phyloP scores from a whole-genome alignment of 257 asterid genomes.

The Lithospermum erythrorhizon region DNA sequence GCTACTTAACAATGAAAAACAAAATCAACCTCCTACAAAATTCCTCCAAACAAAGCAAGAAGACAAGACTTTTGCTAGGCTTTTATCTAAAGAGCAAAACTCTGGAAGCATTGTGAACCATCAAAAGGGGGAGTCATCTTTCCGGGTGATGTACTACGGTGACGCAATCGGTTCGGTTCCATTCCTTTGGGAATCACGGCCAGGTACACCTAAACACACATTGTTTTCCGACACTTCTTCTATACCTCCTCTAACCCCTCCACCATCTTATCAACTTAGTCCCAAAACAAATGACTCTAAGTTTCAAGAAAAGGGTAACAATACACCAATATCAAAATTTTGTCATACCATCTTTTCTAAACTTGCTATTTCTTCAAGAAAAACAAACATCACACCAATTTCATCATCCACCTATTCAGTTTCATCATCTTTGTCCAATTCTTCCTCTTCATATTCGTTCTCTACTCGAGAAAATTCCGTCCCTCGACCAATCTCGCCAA shows the following conservation, averaged over 20 bases:
- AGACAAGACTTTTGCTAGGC: not conserved
- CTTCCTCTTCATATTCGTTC: not conserved
- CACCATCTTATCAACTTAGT: not conserved
- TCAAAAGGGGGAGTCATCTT: conserved; percentile 33
- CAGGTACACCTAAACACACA: conserved; percentile 54
- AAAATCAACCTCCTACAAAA: not conserved
- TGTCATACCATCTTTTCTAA: not conserved
- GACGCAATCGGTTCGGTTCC: conserved; percentile 48
- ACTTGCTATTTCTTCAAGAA: not conserved
- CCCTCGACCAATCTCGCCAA: conserved; percentile 2
- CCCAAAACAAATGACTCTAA: not conserved
- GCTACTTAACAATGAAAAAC: not conserved
- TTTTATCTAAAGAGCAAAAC: conserved; percentile 2
- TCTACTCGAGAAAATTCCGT: not conserved
- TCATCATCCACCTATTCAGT: not conserved
- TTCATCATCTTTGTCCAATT: not conserved
- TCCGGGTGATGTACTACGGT: conserved; percentile 47
- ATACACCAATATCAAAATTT: not conserved
- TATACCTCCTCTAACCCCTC: conserved; percentile 5
- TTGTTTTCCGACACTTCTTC: conserved; percentile 7
- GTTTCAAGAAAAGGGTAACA: not conserved
- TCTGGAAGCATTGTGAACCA: not conserved
- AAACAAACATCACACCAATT: not conserved
- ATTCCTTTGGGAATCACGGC: conserved; percentile 58
- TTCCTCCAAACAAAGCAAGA: not conserved